Evolutionary conservation across 1,139 yeast genomes (phyloP), one percentile per base, ranked within the genome.

Genomic region (Kodamaea sp.): DNA sequence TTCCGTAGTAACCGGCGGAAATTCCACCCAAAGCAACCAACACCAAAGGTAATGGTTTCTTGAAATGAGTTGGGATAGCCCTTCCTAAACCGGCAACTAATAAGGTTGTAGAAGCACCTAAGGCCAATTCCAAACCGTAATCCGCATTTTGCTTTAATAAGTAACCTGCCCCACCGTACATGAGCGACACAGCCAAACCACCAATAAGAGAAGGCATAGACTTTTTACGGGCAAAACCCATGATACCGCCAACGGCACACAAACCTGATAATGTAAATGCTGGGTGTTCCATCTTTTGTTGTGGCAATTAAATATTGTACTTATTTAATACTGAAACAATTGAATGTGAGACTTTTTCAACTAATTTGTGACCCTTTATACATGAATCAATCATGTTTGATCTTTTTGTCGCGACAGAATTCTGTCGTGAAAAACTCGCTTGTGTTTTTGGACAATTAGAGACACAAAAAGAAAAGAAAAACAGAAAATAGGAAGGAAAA

Each of bases 191-290:
- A 0, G 83, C 67, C 7, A 82, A 54, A 26, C 97, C 97, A 2
- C 94, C 95, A 33, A 81, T 64, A 40, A 89, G 70, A 0, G 96
- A 88, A 20, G 96, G 95, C 28, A 82, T 54, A 2, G 96, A 86
- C 10, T 83, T 77, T 55, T 84, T 84, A 50, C 85, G 84, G 70
- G 73, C 57, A 60, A 67, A 85, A 31, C 95, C 95, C 62, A 81
- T 75, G 31, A 78, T 47, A 34, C 95, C 95, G 39, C 95, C 95
- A 43, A 77, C 63, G 45, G 84, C 74, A 54, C 87, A 74, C 45
- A 85, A 73, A n/a, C 82, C 88, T 27, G 90, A 79, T 54, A 85
- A 72, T 23, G 92, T 80, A 53, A 70, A 80, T 39, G 90, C 79
- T 44, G 92, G 94, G 60, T 85, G 92, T 66, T 84, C 94, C 90